These are phyloP conservation scores for Saturnispora dispora DNA, from an alignment of 805 yeast species.

Conservation along the genomic window DNA sequence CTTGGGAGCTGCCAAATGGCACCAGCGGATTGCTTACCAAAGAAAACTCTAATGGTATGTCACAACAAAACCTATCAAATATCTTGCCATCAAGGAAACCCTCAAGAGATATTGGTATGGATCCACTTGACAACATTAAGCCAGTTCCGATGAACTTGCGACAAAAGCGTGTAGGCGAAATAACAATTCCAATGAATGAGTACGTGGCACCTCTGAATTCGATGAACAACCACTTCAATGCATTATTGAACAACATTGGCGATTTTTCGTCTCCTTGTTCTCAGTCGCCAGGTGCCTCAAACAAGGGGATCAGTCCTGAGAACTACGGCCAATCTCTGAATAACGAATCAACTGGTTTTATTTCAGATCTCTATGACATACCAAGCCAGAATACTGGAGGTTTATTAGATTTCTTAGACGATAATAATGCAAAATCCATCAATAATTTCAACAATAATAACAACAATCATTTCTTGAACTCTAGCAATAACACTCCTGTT, in stretches of 20 bases:
- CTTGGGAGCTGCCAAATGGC: not conserved
- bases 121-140: slow-evolving; percentile 16
- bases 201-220: slow-evolving; percentile 30
- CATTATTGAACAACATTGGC: slow-evolving; percentile 19
- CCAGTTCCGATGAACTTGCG: slow-evolving; percentile 16
- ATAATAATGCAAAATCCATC: not conserved
- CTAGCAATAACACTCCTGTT: not conserved
- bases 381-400: slow-evolving; percentile 25
- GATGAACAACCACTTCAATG: slow-evolving; percentile 27
- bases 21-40: slow-evolving; percentile 6
- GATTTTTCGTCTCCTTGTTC: slow-evolving; percentile 12
- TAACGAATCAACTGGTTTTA: not conserved
- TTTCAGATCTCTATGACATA: slow-evolving; percentile 12
- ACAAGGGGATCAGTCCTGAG: slow-evolving; percentile 6
- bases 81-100: slow-evolving; percentile 15
- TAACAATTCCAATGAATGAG: slow-evolving; percentile 28
- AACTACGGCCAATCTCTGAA: not conserved
- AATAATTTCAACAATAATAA: not conserved
- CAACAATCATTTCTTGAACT: not conserved
- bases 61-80: slow-evolving; percentile 13
- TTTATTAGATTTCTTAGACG: slow-evolving; percentile 25
- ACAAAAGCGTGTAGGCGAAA: slow-evolving; percentile 25
- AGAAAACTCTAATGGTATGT: slow-evolving; percentile 19
- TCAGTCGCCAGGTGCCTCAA: slow-evolving; percentile 2
- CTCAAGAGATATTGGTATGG: slow-evolving; percentile 25